A percentile compares a stretch with the other conserved stretches of the same genome.
These are phyloP conservation scores for Teunomyces aglyptinius DNA, from an alignment of 805 yeast genomes.

Conservation along the genomic window DNA sequence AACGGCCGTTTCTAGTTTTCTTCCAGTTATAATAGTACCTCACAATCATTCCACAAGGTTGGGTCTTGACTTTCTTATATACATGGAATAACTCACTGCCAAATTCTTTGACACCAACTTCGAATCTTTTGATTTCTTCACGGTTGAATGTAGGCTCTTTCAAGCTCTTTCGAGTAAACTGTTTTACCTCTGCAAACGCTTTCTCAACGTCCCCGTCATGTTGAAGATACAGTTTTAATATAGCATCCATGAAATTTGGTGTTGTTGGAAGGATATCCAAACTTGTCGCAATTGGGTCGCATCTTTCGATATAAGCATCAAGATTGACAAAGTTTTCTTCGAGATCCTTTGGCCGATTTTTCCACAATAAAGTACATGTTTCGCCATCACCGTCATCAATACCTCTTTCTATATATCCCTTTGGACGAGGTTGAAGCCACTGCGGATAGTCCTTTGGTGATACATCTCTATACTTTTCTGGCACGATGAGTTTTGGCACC, in stretches of 20 bases:
- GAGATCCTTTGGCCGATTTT: conserved; percentile 29
- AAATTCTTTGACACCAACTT: conserved; percentile 64
- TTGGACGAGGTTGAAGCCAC: conserved; percentile 78
- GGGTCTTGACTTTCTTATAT: conserved; percentile 66
- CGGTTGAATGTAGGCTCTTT: conserved; percentile 74
- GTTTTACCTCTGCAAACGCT: conserved; percentile 47
- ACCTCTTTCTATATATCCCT: conserved; percentile 84
- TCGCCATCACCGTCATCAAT: conserved; percentile 51
- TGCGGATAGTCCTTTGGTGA: conserved; percentile 54
- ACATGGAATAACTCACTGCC: conserved; percentile 84
- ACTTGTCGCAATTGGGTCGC: conserved; percentile 55
- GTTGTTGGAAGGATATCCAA: conserved; percentile 59
- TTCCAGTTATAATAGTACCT: conserved; percentile 91
- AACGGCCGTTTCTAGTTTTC: conserved; percentile 71
- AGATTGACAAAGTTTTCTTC: conserved; percentile 30
- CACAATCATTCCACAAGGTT: conserved; percentile 74
- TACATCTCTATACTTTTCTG: conserved; percentile 42
- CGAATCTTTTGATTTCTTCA: conserved; percentile 67
- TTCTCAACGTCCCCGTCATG: conserved; percentile 47
- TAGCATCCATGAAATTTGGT: conserved; percentile 80
- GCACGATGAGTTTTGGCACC: conserved; percentile 37
- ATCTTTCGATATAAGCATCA: conserved; percentile 53
- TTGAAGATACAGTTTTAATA: conserved; percentile 54
- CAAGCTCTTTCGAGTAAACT: conserved; percentile 55
- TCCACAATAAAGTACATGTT: conserved; percentile 71